Evolutionary conservation across 1,139 yeast genomes (phyloP), one percentile per base, ranked within the genome.

Genomic region (Yamadazyma dushanensis): DNA sequence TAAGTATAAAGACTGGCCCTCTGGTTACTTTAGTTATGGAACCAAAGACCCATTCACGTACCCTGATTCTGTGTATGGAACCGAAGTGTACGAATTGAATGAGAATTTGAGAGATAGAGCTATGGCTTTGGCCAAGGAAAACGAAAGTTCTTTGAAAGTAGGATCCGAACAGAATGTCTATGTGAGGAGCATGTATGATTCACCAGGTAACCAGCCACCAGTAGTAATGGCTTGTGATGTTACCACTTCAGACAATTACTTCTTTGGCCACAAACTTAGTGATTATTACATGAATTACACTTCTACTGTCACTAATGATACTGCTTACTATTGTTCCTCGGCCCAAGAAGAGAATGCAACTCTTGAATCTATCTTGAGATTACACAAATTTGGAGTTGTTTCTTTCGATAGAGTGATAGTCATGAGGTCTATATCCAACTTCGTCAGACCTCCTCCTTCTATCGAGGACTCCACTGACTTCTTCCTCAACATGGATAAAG

Each of bases 321-420:
- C 82, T 31, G 83, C 78, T 16, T 61, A 59, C 20, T 80, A 78
- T 63, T 77, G 84, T 56, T 56, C 80, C 22, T 76, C 83, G 32
- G 84, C 83, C 37, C 84, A 79, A 57, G 87, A 80, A 57, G 86
- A 80, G 54, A 77, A 79, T 51, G 86, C 86, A 22, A 67, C 82
- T 9, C 70, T 80, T 50, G 83, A 80, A 54, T 78, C 80, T 3
- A 58, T 80, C 41, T 53, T 76, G 28, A 73, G 87, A 61, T 68
- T 75, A 51, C 75, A 76, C 44, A 63, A 61, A 44, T 63, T 63
- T 47, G 83, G 82, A 14, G 63, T 78, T 43, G 76, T 75, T 34
- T 82, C 78, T 53, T 80, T 59, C 54, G 63, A 70, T 43, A 70
- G 85, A 58, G 64, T 80, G 40, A 76, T 80, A 20, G 66, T 79